Conservation (phyloP, 106 monocot genomes). For the Ottelia alismoides region DNA sequence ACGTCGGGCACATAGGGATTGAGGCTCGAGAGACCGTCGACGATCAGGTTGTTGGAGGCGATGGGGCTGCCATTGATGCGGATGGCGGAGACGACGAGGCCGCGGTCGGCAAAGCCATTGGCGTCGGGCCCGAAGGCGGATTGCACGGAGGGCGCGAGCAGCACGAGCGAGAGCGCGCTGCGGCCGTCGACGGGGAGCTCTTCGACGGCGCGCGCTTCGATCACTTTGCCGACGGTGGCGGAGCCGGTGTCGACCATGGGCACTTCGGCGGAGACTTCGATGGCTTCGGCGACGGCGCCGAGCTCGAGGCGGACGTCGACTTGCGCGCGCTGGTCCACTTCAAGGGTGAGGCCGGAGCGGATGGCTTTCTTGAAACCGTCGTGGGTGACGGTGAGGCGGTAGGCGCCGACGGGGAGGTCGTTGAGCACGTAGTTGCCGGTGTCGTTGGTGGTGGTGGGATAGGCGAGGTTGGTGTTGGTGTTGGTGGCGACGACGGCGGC, state of each 20-base stretch:
- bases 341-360: not conserved
- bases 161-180: not conserved
- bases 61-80: not conserved
- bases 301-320: not conserved
- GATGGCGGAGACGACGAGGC: not conserved
- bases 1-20: not conserved
- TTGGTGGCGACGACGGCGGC: not conserved
- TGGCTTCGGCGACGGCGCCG: not conserved
- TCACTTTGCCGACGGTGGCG: not conserved
- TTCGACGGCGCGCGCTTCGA: not conserved
- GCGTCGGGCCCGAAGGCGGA: not conserved
- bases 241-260: not conserved
- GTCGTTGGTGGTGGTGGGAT: not conserved
- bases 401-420: not conserved
- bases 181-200: not conserved
- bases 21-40: not conserved
- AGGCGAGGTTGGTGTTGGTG: not conserved
- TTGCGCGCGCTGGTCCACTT: not conserved
- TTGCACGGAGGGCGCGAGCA: not conserved
- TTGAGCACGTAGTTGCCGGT: not conserved
- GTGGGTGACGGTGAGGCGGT: not conserved
- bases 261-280: not conserved
- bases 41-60: not conserved
- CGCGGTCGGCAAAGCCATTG: not conserved
- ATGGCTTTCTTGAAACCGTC: not conserved